These are phyloP conservation scores for Teunomyces aglyptinius DNA, from an alignment of 805 yeast species.

Conservation along the genomic window DNA sequence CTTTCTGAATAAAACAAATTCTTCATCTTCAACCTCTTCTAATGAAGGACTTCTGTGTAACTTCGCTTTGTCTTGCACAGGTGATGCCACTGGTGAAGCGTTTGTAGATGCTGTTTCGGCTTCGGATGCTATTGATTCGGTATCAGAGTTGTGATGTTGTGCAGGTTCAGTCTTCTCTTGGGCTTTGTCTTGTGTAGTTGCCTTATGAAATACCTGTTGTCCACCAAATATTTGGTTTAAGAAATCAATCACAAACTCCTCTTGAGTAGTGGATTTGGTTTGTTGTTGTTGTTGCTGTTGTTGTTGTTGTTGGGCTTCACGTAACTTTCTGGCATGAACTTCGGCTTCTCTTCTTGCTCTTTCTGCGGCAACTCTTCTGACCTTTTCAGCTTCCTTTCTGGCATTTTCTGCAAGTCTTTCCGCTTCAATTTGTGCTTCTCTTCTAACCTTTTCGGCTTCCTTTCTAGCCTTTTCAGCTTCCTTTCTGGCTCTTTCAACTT, in stretches of 20 bases:
- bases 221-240: constrained; percentile 10
- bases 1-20: constrained; percentile 39
- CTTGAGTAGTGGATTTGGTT: background rate
- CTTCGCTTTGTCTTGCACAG: constrained; percentile 2
- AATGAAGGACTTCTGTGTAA: constrained; percentile 28
- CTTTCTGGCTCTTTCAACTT: constrained; percentile 8
- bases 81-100: constrained; percentile 2
- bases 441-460: constrained; percentile 8
- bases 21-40: constrained; percentile 29
- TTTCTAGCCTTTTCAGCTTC: constrained; percentile 8
- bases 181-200: background rate
- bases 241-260: constrained; percentile 5
- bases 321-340: constrained; percentile 17
- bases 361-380: constrained; percentile 11
- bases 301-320: constrained; percentile 9
- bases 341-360: constrained; percentile 13
- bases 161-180: background rate
- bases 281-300: background rate
- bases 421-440: constrained; percentile 7
- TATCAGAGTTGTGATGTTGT: constrained; percentile 11
- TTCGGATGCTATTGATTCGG: constrained; percentile 18
- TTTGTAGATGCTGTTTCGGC: constrained; percentile 9
- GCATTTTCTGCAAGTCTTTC: constrained; percentile 1
- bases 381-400: constrained; percentile 9
- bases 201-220: background rate